Evolutionary conservation across 2,329 filamentous ascomycete genomes (phyloP).

Genomic region (Colletotrichum chrysophilum): DNA sequence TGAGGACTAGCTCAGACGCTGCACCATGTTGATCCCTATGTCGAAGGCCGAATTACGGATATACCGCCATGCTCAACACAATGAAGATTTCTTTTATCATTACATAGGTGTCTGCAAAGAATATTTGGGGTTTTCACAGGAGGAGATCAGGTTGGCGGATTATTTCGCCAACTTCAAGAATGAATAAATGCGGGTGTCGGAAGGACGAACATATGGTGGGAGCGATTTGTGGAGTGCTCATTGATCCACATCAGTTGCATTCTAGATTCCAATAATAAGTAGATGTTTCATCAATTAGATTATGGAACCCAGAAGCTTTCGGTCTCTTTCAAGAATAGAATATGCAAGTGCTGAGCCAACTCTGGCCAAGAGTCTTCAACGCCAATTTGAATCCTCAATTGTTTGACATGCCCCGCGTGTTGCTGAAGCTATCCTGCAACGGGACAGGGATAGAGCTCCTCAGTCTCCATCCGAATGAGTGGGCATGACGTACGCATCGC

Average conservation of each 20-base stretch:
- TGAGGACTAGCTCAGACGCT: neutral
- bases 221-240: neutral
- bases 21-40: neutral
- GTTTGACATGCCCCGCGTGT: neutral
- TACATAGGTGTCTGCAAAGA: neutral
- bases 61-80: neutral
- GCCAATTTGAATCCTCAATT: neutral
- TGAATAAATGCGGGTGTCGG: too few relatives aligned
- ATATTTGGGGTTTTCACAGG: neutral
- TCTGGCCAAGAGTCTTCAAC: neutral
- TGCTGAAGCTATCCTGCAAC: neutral
- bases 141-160: neutral
- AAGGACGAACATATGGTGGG: neutral
- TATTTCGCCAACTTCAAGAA: too few relatives aligned
- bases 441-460: neutral
- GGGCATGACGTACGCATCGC: neutral
- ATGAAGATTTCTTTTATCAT: neutral
- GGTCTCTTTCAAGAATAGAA: neutral
- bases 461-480: neutral
- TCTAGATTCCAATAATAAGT: neutral
- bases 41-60: neutral
- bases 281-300: neutral
- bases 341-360: neutral
- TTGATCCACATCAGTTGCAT: neutral
- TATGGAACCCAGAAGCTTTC: neutral